Percentiles rank a stretch among this genome's conserved stretches.
These are phyloP conservation scores for Ganoderma meredithae DNA, from an alignment of 1,284 basidiomycete genomes.

Conservation along the genomic window DNA sequence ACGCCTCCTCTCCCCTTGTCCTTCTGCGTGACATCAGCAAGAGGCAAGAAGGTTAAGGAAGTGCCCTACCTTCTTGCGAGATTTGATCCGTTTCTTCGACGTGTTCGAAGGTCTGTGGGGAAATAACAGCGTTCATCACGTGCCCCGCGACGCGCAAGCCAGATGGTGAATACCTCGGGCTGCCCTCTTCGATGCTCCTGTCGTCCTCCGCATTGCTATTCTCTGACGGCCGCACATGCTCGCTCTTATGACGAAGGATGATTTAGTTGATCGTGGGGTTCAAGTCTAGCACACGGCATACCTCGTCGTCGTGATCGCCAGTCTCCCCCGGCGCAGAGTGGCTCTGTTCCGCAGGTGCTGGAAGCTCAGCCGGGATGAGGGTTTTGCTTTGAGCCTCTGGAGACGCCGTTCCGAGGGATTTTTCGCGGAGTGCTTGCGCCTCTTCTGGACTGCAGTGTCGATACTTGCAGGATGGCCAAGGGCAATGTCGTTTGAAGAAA, in stretches of 20 bases:
- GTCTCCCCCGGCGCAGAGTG: background rate
- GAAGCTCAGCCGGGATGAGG: background rate
- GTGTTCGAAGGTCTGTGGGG: background rate
- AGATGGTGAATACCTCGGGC: background rate
- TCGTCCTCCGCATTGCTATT: background rate
- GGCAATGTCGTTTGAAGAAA: conserved; percentile 11
- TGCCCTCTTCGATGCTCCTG: background rate
- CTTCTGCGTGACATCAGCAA: background rate
- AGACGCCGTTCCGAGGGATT: background rate
- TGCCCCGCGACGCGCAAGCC: background rate
- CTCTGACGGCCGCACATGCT: background rate
- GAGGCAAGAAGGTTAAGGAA: too few species aligned
- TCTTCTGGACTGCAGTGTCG: conserved; percentile 13
- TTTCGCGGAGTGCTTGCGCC: background rate
- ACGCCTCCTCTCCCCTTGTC: background rate
- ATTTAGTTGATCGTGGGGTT: background rate
- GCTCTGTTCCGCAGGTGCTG: background rate
- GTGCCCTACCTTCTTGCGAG: background rate
- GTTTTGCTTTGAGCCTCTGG: background rate
- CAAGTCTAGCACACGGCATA: background rate
- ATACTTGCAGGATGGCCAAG: conserved; percentile 10
- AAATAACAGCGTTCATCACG: background rate
- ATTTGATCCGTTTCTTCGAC: background rate
- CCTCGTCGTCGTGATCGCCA: background rate
- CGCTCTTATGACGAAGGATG: background rate